Evolutionary conservation across 768 basidiomycete genomes (phyloP).

Genomic region (Leccinum broughii): DNA sequence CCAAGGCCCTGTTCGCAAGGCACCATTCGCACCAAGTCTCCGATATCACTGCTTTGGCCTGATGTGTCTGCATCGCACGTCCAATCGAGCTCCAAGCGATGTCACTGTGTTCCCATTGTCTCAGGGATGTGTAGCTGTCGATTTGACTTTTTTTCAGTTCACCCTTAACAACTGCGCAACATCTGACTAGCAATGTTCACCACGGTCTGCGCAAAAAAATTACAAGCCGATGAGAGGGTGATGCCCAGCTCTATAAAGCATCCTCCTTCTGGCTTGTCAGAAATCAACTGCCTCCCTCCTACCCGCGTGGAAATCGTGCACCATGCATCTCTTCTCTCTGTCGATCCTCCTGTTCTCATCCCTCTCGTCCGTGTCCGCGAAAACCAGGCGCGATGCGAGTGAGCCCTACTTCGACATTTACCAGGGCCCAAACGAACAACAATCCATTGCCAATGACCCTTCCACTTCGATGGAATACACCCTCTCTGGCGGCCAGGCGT

Average conservation of each 20-base stretch:
- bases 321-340: conserved; percentile 9
- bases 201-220: not conserved
- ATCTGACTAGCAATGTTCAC: not conserved
- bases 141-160: not conserved
- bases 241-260: conserved; percentile 5
- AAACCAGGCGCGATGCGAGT: conserved; percentile 10
- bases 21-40: not conserved
- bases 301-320: conserved; percentile 1
- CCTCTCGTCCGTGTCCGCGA: conserved; percentile 6
- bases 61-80: not conserved
- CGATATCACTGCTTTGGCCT: not conserved
- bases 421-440: conserved; percentile 13
- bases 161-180: not conserved
- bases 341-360: conserved; percentile 8
- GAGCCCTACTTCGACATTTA: conserved; percentile 16
- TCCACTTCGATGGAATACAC: conserved; percentile 18
- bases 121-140: not conserved
- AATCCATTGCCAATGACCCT: conserved; percentile 12
- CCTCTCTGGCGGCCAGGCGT: conserved; percentile 18
- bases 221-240: not conserved
- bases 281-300: conserved; percentile 4
- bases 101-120: conserved; percentile 6
- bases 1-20: not conserved
- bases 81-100: not conserved
- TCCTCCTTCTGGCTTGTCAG: not conserved